Percentiles rank a stretch among this genome's conserved stretches.
These are phyloP conservation scores for Afroboletus lepidellus DNA, from an alignment of 1,284 basidiomycete genomes.

Conservation along the genomic window DNA sequence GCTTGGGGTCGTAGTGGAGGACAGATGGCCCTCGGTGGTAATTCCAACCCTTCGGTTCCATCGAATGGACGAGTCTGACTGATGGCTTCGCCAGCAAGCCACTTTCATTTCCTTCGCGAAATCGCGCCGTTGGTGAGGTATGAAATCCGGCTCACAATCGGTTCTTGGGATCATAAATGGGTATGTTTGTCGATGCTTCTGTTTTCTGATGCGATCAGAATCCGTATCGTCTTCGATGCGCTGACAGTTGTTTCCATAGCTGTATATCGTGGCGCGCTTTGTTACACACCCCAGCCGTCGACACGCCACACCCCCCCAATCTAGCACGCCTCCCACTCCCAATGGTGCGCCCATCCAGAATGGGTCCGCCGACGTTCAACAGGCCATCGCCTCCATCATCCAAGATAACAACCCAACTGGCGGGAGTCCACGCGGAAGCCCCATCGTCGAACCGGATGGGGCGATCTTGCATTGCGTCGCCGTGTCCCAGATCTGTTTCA, in stretches of 20 bases:
- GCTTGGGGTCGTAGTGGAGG: slow-evolving; percentile 64
- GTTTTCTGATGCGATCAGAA: neutral
- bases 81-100: slow-evolving; percentile 48
- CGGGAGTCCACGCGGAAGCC: slow-evolving; percentile 17
- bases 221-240: neutral
- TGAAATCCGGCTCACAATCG: slow-evolving; percentile 66
- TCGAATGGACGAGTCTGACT: neutral
- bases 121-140: slow-evolving; percentile 73
- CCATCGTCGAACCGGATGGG: slow-evolving; percentile 51
- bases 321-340: slow-evolving; percentile 11
- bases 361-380: slow-evolving; percentile 15
- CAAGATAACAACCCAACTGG: slow-evolving; percentile 12
- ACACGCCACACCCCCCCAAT: neutral
- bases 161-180: slow-evolving; percentile 87
- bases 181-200: slow-evolving; percentile 35
- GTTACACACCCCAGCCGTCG: slow-evolving; percentile 23
- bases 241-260: slow-evolving; percentile 16
- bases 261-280: slow-evolving; percentile 33
- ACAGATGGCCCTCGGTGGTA: slow-evolving; percentile 71
- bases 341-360: slow-evolving; percentile 4
- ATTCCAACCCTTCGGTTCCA: neutral
- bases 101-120: slow-evolving; percentile 76
- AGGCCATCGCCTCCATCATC: slow-evolving; percentile 38
- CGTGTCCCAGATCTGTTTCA: slow-evolving; percentile 72
- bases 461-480: slow-evolving; percentile 66